Evolutionary conservation across 73 alveolate genomes (phyloP).

Genomic region (Durusdinium trenchii): DNA sequence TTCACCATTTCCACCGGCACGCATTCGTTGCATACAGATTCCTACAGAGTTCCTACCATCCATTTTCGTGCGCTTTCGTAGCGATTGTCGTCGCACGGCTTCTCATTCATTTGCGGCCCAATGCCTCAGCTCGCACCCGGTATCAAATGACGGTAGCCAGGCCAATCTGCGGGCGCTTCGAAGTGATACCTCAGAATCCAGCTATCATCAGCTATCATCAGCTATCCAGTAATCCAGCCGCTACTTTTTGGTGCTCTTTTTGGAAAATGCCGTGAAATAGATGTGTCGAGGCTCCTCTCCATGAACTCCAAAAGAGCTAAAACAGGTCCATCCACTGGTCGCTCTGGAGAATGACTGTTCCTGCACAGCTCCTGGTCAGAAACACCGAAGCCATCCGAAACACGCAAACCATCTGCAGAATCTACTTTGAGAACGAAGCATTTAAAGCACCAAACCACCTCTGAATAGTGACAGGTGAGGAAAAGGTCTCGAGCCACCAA

Average conservation of each 20-base stretch:
- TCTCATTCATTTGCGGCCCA: too few relatives aligned
- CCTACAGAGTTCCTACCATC: neutral
- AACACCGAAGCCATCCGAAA: neutral
- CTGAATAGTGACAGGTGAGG: constrained; percentile 90
- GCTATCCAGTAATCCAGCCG: neutral
- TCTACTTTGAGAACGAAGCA: neutral
- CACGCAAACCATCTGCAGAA: neutral
- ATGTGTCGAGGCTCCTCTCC: constrained; percentile 32
- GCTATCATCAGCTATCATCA: neutral
- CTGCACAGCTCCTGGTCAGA: constrained; percentile 49
- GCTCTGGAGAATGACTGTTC: constrained; percentile 1
- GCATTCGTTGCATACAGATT: neutral
- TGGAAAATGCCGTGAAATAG: neutral
- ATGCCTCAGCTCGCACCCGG: neutral
- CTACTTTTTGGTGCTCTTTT: neutral
- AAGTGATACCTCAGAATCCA: constrained; percentile 23
- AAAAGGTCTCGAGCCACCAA: constrained; percentile 88
- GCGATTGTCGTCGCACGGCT: too few relatives aligned
- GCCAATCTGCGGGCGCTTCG: constrained; percentile 66
- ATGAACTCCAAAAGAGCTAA: constrained; percentile 64
- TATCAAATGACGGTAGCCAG: constrained; percentile 47
- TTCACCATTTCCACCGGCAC: neutral
- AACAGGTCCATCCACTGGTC: constrained; percentile 62
- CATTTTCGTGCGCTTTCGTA: neutral
- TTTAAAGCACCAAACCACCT: neutral